Percentiles rank a stretch among this genome's conserved stretches.
These are phyloP conservation scores for Pyricularia sp. DNA, from an alignment of 2,329 filamentous ascomycete species.

Conservation along the genomic window DNA sequence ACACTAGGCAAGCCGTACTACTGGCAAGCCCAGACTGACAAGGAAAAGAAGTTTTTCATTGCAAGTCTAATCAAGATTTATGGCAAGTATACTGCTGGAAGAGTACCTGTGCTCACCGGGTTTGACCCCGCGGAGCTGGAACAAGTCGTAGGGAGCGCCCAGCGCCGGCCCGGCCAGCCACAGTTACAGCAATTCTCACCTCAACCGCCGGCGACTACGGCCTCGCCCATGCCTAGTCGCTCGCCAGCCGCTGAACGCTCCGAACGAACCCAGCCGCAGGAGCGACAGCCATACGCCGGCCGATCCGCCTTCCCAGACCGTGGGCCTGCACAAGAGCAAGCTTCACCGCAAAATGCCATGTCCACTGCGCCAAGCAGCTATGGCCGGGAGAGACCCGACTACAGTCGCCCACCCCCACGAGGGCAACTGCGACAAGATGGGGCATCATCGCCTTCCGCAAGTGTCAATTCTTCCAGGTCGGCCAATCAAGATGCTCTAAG, in stretches of 20 bases:
- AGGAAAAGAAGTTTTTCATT: conserved; percentile 99
- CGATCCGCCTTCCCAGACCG: neutral
- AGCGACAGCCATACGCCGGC: neutral
- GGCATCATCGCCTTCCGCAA: conserved; percentile 37
- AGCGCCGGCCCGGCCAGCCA: conserved; percentile 26
- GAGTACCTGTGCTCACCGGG: conserved; percentile 66
- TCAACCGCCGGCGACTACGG: neutral
- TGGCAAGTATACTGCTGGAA: conserved; percentile 88
- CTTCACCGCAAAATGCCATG: neutral
- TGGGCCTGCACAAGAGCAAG: neutral
- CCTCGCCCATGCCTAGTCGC: neutral
- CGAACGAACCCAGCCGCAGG: neutral
- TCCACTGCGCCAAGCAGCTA: conserved; percentile 11
- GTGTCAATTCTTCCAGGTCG: conserved; percentile 38
- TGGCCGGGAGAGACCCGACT: conserved; percentile 6
- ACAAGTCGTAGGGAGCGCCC: conserved; percentile 53
- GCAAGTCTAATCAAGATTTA: conserved; percentile 94
- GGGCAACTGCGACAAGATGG: conserved; percentile 18
- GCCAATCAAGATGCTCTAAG: conserved; percentile 33
- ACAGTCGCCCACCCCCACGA: conserved; percentile 16
- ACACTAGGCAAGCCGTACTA: conserved; percentile 92
- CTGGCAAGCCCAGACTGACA: conserved; percentile 86
- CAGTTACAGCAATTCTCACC: conserved; percentile 10
- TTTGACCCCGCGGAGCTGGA: conserved; percentile 77
- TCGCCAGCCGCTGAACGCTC: neutral